A percentile compares a stretch with the other conserved stretches of the same genome.
These are phyloP conservation scores for Colletotrichum limetticola DNA, from an alignment of 2,329 filamentous ascomycete species.

Conservation along the genomic window DNA sequence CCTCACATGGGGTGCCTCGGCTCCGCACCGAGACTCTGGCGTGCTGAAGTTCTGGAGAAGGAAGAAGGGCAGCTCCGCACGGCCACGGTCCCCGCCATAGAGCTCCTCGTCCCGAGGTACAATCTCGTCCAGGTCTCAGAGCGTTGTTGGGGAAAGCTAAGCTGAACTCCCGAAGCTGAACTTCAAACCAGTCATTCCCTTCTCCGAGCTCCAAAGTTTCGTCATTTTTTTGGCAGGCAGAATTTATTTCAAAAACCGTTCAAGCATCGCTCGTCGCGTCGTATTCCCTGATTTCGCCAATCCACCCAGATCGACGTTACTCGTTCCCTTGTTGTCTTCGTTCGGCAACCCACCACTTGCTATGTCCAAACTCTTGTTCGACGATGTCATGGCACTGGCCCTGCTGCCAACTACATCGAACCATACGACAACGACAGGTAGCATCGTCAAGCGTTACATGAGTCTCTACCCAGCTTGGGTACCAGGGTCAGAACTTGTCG, in stretches of 20 bases:
- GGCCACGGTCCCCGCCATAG: slow-evolving; percentile 22
- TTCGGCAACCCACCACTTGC: background rate
- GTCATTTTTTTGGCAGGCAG: background rate
- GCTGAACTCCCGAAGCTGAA: background rate
- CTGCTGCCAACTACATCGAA: slow-evolving; percentile 1
- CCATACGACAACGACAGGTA: background rate
- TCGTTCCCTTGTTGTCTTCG: background rate
- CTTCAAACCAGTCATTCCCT: slow-evolving; percentile 4
- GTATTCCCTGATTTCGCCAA: background rate
- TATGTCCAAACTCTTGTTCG: slow-evolving; percentile 27
- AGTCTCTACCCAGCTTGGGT: slow-evolving; percentile 34
- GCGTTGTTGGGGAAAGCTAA: background rate
- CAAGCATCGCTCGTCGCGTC: background rate
- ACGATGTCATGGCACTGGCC: slow-evolving; percentile 30
- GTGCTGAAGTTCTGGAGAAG: slow-evolving; percentile 1
- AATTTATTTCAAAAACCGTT: slow-evolving; percentile 10
- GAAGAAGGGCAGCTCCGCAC: slow-evolving; percentile 18
- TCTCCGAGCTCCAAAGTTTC: slow-evolving; percentile 4
- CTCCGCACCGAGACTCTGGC: slow-evolving; percentile 17
- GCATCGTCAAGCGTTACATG: slow-evolving; percentile 25
- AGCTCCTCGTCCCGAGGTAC: slow-evolving; percentile 32
- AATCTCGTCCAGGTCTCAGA: slow-evolving; percentile 18
- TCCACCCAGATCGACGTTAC: background rate
- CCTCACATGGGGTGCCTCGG: slow-evolving; percentile 33
- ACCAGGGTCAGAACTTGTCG: slow-evolving; percentile 28